Conservation (phyloP, 768 basidiomycete genomes). For the Kwoniella europaea region DNA sequence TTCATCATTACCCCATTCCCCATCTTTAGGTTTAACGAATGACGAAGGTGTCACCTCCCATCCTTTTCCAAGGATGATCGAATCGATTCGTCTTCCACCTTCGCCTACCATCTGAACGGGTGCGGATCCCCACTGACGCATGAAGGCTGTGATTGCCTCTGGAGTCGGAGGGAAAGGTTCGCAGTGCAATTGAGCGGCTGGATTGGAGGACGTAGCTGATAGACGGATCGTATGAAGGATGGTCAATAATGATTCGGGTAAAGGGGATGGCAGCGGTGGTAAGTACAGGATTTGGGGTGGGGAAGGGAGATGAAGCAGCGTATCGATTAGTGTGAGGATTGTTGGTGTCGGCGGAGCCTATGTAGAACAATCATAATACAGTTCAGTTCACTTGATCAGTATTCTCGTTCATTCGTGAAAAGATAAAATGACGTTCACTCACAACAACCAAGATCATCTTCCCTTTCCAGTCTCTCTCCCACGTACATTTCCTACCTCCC, state of each 20-base stretch:
- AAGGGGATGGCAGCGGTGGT: slow-evolving; percentile 47
- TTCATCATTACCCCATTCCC: slow-evolving; percentile 43
- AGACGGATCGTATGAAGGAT: slow-evolving; percentile 54
- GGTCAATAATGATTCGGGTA: slow-evolving; percentile 51
- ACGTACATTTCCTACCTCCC: slow-evolving; percentile 48
- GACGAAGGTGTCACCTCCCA: slow-evolving; percentile 43
- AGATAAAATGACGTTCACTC: slow-evolving; percentile 19
- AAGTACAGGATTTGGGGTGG: slow-evolving; percentile 57
- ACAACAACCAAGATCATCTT: slow-evolving; percentile 57
- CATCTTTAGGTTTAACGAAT: not conserved
- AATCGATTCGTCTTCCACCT: slow-evolving; percentile 54
- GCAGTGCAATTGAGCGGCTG: slow-evolving; percentile 50
- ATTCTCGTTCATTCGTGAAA: not conserved
- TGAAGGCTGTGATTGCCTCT: slow-evolving; percentile 45
- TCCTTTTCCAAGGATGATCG: slow-evolving; percentile 53
- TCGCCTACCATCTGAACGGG: slow-evolving; percentile 47
- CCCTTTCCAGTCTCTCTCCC: slow-evolving; percentile 58
- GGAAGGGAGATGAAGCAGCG: slow-evolving; percentile 48
- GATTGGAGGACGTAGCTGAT: slow-evolving; percentile 35
- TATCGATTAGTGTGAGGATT: slow-evolving; percentile 45
- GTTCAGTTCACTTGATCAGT: no score
- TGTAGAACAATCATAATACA: no score
- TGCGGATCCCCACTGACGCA: slow-evolving; percentile 45
- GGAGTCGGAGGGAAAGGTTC: slow-evolving; percentile 52
- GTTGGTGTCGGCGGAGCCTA: slow-evolving; percentile 50